Evolutionary conservation across 1,284 basidiomycete genomes (phyloP).

Genomic region (Earliella scabrosa): DNA sequence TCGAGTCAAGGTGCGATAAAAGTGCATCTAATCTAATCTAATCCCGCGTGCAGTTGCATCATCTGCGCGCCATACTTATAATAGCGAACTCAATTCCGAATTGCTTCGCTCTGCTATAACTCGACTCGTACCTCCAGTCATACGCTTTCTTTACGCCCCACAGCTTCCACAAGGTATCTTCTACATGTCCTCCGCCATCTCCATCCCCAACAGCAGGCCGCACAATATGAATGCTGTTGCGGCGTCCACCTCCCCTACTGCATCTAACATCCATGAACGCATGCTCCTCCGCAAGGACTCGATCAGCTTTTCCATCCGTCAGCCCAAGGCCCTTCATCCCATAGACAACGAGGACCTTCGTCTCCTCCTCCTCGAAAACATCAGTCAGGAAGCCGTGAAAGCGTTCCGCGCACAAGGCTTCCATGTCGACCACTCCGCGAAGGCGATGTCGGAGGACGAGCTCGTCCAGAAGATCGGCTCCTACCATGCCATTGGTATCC

Average conservation of each 20-base stretch:
- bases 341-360: constrained; percentile 76
- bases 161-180: background rate
- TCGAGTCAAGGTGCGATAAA: constrained; percentile 15
- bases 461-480: constrained; percentile 85
- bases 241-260: constrained; percentile 54
- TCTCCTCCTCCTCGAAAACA: constrained; percentile 93
- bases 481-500: constrained; percentile 96
- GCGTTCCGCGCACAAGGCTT: constrained; percentile 88
- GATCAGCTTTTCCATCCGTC: constrained; percentile 42
- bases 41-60: constrained; percentile 12
- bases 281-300: constrained; percentile 39
- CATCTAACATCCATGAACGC: constrained; percentile 50
- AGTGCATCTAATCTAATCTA: constrained; percentile 28
- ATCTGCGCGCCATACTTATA: constrained; percentile 13
- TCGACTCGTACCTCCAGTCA: background rate
- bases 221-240: constrained; percentile 34
- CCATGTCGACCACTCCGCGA: constrained; percentile 90
- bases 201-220: constrained; percentile 40
- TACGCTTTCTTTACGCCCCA: constrained; percentile 4
- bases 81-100: constrained; percentile 17
- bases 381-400: constrained; percentile 89
- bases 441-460: constrained; percentile 92
- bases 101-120: constrained; percentile 9
- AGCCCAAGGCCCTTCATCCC: constrained; percentile 74
- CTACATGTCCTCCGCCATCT: constrained; percentile 42